Base-by-base conservation (phyloP, 2,329 filamentous ascomycete genomes). In the Ceratocystis albifundus region DNA sequence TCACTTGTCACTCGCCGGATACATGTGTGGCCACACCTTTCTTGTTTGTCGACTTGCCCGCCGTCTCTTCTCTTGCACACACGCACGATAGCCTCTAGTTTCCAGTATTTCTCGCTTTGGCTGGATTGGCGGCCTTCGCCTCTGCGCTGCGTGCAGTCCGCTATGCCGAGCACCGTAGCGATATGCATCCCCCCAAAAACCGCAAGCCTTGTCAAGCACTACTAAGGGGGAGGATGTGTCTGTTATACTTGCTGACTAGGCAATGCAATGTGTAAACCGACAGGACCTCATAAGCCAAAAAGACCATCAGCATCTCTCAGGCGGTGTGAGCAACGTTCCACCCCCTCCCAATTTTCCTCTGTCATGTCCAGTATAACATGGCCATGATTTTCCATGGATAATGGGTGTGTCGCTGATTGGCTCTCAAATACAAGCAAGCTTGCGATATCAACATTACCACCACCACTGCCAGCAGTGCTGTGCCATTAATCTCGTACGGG, bases 1-100 rank as follows among this genome's bases (percentile, higher is more conserved):
- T 50, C 46, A 50, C 46, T 50, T 22, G 22, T 50, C 46, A 50
- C 7, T 20, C 46, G 7, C 46, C 22, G 46, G 46, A 57, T 57
- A 57, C 53, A 30, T 28, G 22, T 57, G 53, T 57, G 53, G 53
- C 53, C 53, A 57, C 22, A 32, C 30, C 6, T 57, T 57, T 28
- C 25, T 28, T 57, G 53, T 57, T n/a, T 32, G 22, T 50, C 22
- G 46, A 22, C 5, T 10, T 50, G 46, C n/a, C 0, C 36, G 3
- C 36, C 12, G 36, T 50, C n/a, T 50, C n/a, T 10, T 50, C 7
- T 50, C 46, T 4, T n/a, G 46, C 46, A 22, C 22, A 3, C 46
- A 50, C 46, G 46, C 46, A 50, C 46, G 22, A 4, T 22, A 50
- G 46, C 46, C 46, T 50, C 10, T 25, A 20, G 1, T 22, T 50